These are phyloP conservation scores for Pleurotus eryngii DNA, from an alignment of 768 basidiomycete genomes.

Conservation along the genomic window DNA sequence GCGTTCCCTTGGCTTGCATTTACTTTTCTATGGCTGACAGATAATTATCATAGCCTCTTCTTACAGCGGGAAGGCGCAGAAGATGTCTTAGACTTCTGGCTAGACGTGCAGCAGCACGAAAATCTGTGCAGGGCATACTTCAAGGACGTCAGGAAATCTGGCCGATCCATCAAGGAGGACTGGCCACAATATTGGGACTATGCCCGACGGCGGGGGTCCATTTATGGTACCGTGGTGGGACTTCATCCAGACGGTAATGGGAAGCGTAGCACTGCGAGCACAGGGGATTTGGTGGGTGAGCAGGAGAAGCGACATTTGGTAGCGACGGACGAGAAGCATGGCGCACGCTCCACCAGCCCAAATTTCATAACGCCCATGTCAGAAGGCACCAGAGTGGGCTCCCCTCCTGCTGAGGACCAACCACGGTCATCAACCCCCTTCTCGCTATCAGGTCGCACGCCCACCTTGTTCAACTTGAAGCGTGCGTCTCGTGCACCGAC, in stretches of 20 bases:
- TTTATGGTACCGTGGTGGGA: constrained; percentile 88
- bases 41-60: constrained; percentile 65
- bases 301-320: constrained; percentile 68
- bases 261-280: constrained; percentile 82
- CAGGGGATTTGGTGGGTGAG: constrained; percentile 66
- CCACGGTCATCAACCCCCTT: constrained; percentile 78
- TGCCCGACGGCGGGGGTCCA: constrained; percentile 86
- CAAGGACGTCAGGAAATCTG: constrained; percentile 96
- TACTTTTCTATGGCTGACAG: background rate
- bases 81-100: constrained; percentile 97
- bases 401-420: constrained; percentile 43
- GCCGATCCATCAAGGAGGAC: constrained; percentile 88
- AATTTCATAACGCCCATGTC: constrained; percentile 42
- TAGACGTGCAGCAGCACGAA: constrained; percentile 99
- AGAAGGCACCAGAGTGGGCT: constrained; percentile 43
- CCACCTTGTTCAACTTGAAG: constrained; percentile 60
- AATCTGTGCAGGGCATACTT: constrained; percentile 98
- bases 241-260: constrained; percentile 51
- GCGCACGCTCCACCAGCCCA: constrained; percentile 57
- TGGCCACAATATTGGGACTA: constrained; percentile 99
- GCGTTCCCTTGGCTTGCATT: constrained; percentile 33
- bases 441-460: constrained; percentile 70
- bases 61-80: constrained; percentile 94
- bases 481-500: constrained; percentile 90
- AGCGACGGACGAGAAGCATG: constrained; percentile 39